A percentile compares a stretch with the other conserved stretches of the same genome.
Evolutionary conservation across 495 filamentous ascomycete species (phyloP).

Genomic region (Bryoglossum gracile): DNA sequence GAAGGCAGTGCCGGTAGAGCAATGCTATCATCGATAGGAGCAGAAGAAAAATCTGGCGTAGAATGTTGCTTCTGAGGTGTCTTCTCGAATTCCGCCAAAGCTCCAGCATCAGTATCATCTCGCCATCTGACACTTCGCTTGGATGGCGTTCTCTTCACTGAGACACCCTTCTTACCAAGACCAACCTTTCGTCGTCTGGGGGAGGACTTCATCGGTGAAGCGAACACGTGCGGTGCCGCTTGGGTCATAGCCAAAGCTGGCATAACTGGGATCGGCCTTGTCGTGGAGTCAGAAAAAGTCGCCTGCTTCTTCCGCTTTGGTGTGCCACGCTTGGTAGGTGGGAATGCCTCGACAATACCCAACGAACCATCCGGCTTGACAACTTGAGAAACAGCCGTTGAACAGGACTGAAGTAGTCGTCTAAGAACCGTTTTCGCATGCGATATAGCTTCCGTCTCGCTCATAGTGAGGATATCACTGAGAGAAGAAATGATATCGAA

Average conservation of each 20-base stretch:
- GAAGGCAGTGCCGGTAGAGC: conserved; percentile 31
- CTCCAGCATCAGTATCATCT: conserved; percentile 78
- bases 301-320: conserved; percentile 62
- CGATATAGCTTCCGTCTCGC: conserved; percentile 71
- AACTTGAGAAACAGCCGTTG: conserved; percentile 64
- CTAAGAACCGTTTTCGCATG: conserved; percentile 72
- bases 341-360: conserved; percentile 44
- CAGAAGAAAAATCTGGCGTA: conserved; percentile 46
- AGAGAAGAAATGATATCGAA: conserved; percentile 84
- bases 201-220: conserved; percentile 59
- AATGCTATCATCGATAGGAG: conserved; percentile 41
- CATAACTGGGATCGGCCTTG: conserved; percentile 31
- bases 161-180: conserved; percentile 65
- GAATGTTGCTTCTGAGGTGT: conserved; percentile 61
- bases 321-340: conserved; percentile 62
- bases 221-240: conserved; percentile 31
- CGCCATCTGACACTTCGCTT: conserved; percentile 87
- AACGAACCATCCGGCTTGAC: conserved; percentile 84
- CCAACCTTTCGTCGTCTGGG: conserved; percentile 70
- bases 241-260: conserved; percentile 29
- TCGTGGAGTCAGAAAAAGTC: conserved; percentile 28
- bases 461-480: conserved; percentile 70
- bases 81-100: conserved; percentile 80
- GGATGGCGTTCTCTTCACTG: conserved; percentile 64
- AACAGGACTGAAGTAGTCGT: conserved; percentile 70